Evolutionary conservation across 345 rosid genomes (phyloP).

Genomic region (Turritis glabra): DNA sequence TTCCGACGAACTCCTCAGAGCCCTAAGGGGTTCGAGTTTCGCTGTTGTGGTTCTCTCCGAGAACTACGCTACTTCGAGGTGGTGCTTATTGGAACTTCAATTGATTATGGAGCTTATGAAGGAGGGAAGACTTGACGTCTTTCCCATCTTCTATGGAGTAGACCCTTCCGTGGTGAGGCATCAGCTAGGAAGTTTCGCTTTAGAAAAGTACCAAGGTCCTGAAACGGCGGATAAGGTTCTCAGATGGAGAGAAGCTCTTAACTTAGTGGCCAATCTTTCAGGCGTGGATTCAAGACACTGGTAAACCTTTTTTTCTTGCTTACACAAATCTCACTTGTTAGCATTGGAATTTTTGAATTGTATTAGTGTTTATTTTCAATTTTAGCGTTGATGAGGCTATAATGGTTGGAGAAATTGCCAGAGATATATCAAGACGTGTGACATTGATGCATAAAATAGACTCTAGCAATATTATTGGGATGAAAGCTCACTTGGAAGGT

Average conservation of each 20-base stretch:
- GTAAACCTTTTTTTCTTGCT: not conserved
- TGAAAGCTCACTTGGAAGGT: conserved; percentile 5
- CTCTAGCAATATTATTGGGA: not conserved
- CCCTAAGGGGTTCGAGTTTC: not conserved
- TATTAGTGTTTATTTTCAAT: not conserved
- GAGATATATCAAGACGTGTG: conserved; percentile 8
- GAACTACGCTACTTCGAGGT: conserved; percentile 15
- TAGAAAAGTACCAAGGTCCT: not conserved
- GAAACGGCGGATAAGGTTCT: conserved; percentile 1
- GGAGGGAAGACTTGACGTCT: not conserved
- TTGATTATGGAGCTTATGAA: not conserved
- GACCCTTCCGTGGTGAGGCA: conserved; percentile 13
- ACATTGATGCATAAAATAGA: not conserved
- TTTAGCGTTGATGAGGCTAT: conserved; percentile 13
- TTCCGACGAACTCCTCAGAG: not conserved
- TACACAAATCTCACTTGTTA: not conserved
- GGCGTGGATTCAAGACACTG: conserved; percentile 10
- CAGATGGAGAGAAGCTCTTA: conserved; percentile 25
- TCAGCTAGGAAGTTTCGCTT: conserved; percentile 18
- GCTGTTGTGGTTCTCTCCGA: conserved; percentile 9
- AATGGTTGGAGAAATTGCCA: conserved; percentile 19
- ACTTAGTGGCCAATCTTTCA: not conserved
- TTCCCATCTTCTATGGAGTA: conserved; percentile 28
- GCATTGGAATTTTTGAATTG: not conserved
- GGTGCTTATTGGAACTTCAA: conserved; percentile 16